Evolutionary conservation across 495 filamentous ascomycete species (phyloP), one percentile per base, ranked within the genome.

Genomic region (Evernia prunastri): DNA sequence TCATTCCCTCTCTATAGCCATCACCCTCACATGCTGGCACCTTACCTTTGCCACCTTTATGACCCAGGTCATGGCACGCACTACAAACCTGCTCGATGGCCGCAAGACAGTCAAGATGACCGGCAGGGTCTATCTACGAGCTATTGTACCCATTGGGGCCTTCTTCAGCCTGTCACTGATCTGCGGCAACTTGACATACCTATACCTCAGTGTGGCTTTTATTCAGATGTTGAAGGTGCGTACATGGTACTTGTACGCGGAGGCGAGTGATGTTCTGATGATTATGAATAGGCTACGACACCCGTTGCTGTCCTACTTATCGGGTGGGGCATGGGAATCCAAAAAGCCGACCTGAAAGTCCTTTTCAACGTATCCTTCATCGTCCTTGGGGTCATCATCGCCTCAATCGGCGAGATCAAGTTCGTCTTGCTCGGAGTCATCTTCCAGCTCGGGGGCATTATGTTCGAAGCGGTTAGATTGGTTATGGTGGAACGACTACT

Each of bases 211-310:
- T 67, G 87, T 92, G 7, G 79, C 87, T 33, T 92, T 92, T 73
- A 90, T 90, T 69, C 89, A 92, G 76, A 91, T 92, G 87, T 80
- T 91, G 65, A 92, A 92, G 82, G 85, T 86, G 68, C 20, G 74
- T 64, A 11, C 6, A 15, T 40, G 17, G n/a, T 18, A 33, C 15
- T 17, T 51, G 25, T 25, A 39, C 4, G 35, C 47, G 35, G 3
- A 23, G 20, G 59, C 51, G 20, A 18, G 18, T 42, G 18, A 37
- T 61, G 27, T 56, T 40, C 61, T 51, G 43, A 59, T 62, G 12
- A 57, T 29, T 7, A 13, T 31, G 2, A 31, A 35, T 57, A 86
- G 84, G 85, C 88, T 60, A 81, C 82, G 27, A 87, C 84, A 13
- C 87, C 89, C 33, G 87, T 88, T 20, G 81, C 84, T 31, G 86